Evolutionary conservation across 805 yeast genomes (phyloP).

Genomic region (Wickerhamomyces mucosus): DNA sequence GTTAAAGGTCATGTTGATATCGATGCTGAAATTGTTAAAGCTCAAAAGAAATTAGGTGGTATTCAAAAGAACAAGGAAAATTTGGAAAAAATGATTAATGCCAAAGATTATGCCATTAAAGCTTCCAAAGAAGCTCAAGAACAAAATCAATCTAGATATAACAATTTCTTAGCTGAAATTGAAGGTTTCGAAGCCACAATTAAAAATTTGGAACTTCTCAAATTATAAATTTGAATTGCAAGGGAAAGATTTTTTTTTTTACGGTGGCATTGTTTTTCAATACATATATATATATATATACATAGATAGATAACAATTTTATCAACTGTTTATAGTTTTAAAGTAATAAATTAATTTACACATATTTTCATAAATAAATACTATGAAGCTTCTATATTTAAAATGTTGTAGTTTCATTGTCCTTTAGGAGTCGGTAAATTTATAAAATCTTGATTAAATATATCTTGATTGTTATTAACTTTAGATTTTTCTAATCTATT

Average conservation of each 20-base stretch:
- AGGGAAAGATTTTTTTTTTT: too few species aligned
- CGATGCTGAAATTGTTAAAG: conserved; percentile 84
- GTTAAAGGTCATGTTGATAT: conserved; percentile 93
- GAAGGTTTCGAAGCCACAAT: conserved; percentile 85
- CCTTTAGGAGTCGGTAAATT: conserved; percentile 6
- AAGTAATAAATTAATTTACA: too few species aligned
- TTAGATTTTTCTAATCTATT: conserved; percentile 26
- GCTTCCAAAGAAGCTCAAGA: conserved; percentile 78
- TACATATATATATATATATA: too few species aligned
- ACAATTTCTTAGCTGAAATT: conserved; percentile 73
- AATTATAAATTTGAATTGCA: conserved; percentile 38
- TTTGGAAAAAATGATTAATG: conserved; percentile 58
- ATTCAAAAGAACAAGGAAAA: conserved; percentile 48
- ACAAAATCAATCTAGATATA: conserved; percentile 57
- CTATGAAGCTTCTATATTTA: neutral
- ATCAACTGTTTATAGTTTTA: too few species aligned
- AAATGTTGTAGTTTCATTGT: neutral
- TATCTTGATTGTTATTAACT: conserved; percentile 4
- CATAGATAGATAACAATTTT: too few species aligned
- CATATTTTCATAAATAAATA: too few species aligned
- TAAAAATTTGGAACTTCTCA: conserved; percentile 71
- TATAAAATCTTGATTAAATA: conserved; percentile 15
- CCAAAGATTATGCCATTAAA: conserved; percentile 76
- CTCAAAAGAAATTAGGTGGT: conserved; percentile 63
- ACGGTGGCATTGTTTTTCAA: too few species aligned